phyloP scores from a whole-genome alignment of 345 rosid genomes.

The Aegle marmelos region DNA sequence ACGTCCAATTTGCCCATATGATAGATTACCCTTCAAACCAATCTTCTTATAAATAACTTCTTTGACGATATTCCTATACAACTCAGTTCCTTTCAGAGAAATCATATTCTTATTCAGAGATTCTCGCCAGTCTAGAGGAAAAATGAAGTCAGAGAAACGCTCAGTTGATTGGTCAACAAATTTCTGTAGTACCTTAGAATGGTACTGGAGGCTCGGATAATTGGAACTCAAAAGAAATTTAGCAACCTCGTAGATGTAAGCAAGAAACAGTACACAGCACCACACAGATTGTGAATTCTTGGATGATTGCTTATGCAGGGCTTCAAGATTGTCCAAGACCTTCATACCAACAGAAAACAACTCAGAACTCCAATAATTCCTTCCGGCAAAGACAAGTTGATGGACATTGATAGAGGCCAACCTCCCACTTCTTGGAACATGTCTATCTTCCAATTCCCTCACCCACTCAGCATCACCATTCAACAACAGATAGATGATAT shows the following conservation, averaged over 20 bases:
- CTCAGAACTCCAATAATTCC: conserved; percentile 34
- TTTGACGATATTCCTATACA: conserved; percentile 16
- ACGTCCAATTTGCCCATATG: conserved; percentile 40
- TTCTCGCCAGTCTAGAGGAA: conserved; percentile 37
- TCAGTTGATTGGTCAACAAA: conserved; percentile 15
- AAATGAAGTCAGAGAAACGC: conserved; percentile 21
- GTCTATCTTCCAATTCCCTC: conserved; percentile 18
- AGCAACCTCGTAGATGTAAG: conserved; percentile 28
- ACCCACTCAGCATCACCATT: conserved; percentile 37
- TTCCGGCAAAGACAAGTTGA: conserved; percentile 33
- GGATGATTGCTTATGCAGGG: not conserved
- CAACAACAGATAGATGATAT: conserved; percentile 25
- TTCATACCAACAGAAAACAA: conserved; percentile 36
- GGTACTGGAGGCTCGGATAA: not conserved
- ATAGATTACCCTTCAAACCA: conserved; percentile 3
- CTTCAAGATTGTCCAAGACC: conserved; percentile 33
- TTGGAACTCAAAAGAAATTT: conserved; percentile 27
- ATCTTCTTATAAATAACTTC: conserved; percentile 15
- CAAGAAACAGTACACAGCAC: conserved; percentile 19
- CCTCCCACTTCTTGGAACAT: conserved; percentile 15
- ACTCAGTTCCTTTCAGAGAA: conserved; percentile 30
- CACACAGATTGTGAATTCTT: conserved; percentile 26
- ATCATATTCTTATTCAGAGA: conserved; percentile 28
- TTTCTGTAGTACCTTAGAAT: not conserved
- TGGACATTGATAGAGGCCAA: conserved; percentile 15